A percentile compares a stretch with the other conserved stretches of the same genome.
These are phyloP conservation scores for Cryphonectria nitschkei DNA, from an alignment of 2,329 filamentous ascomycete genomes.

Conservation along the genomic window DNA sequence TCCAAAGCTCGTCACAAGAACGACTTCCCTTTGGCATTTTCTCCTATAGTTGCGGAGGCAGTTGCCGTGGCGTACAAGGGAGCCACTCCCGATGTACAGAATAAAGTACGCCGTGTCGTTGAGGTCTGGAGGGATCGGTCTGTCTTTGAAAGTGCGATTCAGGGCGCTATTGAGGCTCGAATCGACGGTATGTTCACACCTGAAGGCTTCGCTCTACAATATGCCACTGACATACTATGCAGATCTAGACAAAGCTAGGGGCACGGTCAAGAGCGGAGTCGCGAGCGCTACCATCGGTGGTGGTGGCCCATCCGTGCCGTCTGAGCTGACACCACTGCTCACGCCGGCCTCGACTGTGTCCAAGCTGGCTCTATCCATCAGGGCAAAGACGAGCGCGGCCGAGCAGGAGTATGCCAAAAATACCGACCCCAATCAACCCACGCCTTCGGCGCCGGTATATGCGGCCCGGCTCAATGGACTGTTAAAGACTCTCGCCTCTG, in stretches of 20 bases:
- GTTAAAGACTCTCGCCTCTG: slow-evolving; percentile 85
- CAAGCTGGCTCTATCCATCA: slow-evolving; percentile 72
- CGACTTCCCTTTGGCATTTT: slow-evolving; percentile 90
- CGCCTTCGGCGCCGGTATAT: slow-evolving; percentile 85
- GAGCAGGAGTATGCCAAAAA: slow-evolving; percentile 84
- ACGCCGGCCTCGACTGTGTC: slow-evolving; percentile 73
- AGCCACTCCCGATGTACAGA: slow-evolving; percentile 81
- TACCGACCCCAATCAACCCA: slow-evolving; percentile 67
- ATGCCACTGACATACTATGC: slow-evolving; percentile 11
- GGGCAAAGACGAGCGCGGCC: slow-evolving; percentile 69
- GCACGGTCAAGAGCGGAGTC: slow-evolving; percentile 55
- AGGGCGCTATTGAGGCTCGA: slow-evolving; percentile 77
- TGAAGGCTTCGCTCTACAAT: background rate
- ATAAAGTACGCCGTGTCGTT: slow-evolving; percentile 83
- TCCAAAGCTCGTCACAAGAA: slow-evolving; percentile 90
- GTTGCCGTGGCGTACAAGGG: slow-evolving; percentile 89
- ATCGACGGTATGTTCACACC: slow-evolving; percentile 68
- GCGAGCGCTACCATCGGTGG: slow-evolving; percentile 71
- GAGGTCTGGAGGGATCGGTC: slow-evolving; percentile 90
- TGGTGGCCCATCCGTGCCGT: slow-evolving; percentile 61
- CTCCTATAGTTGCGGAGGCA: slow-evolving; percentile 91
- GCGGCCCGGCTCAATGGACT: slow-evolving; percentile 87
- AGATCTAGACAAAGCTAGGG: slow-evolving; percentile 67
- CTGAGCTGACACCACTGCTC: slow-evolving; percentile 77
- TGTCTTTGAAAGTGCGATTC: slow-evolving; percentile 82